Evolutionary conservation across 495 filamentous ascomycete genomes (phyloP), one percentile per base, ranked within the genome.

Genomic region (Hyaloscypha hepaticicola): DNA sequence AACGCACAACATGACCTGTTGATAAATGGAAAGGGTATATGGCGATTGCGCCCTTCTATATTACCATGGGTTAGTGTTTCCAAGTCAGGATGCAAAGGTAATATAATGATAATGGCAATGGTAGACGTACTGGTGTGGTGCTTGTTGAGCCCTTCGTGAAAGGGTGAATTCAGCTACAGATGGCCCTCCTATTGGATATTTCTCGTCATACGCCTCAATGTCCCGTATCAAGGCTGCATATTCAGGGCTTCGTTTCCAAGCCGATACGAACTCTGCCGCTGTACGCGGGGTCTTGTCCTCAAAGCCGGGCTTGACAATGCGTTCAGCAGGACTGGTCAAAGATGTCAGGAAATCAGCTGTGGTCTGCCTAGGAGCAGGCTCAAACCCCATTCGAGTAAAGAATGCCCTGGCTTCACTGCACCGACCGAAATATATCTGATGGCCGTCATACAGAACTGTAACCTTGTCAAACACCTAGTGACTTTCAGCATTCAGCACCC

Each of bases 311-410:
- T 83, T 81, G 27, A 87, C 79, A 31, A 84, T 69, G 29, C 90
- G 85, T 72, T 94, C 90, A 2, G 77, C 74, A 0, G 91, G 83
- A 66, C 85, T 88, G 0, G 91, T 93, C 72, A 95, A 77, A 5
- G 90, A 91, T 1, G 91, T 94, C 0, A 94, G 77, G 75, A 92
- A 95, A 70, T 95, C 91, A 24, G 88, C 87, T 0, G 87, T 89
- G 1, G 89, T 93, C 68, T 89, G 85, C 62, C 91, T 85, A 25
- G 82, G 76, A 1, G 89, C 87, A 66, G 88, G 91, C 12, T 87
- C 78, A 71, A 92, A 95, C 14, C 91, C 91, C 72, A 95, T 85
- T 48, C 89, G 77, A 52, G 84, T 72, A 64, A 94, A 94, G 74
- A 87, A 93, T 48, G 82, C 80, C 69, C 82, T 88, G 7, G 90